Evolutionary conservation across 1,139 yeast species (phyloP), one percentile per base, ranked within the genome.

Genomic region (Debaryomyces fabryi): DNA sequence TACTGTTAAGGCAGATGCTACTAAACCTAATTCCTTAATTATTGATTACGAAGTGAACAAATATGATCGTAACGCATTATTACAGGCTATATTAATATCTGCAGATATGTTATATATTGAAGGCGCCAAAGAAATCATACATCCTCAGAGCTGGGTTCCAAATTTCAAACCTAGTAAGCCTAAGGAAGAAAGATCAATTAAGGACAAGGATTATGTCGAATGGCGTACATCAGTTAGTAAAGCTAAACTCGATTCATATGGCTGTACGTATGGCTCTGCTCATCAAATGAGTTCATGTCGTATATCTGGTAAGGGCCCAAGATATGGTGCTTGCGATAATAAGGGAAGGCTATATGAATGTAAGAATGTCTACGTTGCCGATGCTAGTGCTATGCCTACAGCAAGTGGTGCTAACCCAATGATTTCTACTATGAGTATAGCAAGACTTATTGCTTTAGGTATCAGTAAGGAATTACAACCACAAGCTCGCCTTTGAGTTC

Each of bases 211-310:
- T 47, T 82, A 71, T 57, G 77, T 67, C 35, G 62, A 58, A 30
- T 82, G 85, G 85, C 64, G 75, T 49, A 52, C 58, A 13, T 52
- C 53, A 21, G 67, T 68, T 5, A 65, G 67, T 20, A 62, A 61
- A 12, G 56, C 58, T 6, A 67, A 66, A 8, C 58, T 75, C 42
- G 65, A 62, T 21, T 44, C 57, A 3, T 72, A 62, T 46, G 72
- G 71, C 2, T 57, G 71, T 2, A 52, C 68, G 3, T 65, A 70
- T 50, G 86, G 86, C 3, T 70, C 79, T 3, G 87, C 87, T 6
- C 86, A 82, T 61, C 86, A 82, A 62, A 82, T 82, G 86, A 72
- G 81, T 47, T 60, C 79, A 2, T 81, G 86, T 59, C 72, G 86
- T 51, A 80, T 82, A 69, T 68, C 78, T 4, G 81, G 83, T 15